Evolutionary conservation across 257 asterid genomes (phyloP).

Genomic region (Solanum chaucha): DNA sequence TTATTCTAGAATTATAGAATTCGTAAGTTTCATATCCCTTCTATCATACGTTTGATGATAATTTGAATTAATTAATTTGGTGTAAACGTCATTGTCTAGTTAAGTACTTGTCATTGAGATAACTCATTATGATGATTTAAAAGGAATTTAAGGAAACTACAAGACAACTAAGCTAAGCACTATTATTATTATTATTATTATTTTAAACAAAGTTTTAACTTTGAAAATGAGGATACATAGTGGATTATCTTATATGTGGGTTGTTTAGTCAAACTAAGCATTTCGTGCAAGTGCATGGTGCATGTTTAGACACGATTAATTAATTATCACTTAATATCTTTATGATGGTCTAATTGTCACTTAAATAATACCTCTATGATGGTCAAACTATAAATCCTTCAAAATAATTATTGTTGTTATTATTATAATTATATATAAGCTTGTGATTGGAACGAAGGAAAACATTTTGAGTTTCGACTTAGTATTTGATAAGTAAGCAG

Average conservation of each 20-base stretch:
- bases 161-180: background rate
- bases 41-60: background rate
- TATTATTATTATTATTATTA: background rate
- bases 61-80: background rate
- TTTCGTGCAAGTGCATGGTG: constrained; percentile 12
- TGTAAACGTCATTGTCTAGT: background rate
- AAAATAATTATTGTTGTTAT: background rate
- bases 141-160: background rate
- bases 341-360: background rate
- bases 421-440: background rate
- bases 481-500: background rate
- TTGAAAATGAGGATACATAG: background rate
- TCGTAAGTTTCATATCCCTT: background rate
- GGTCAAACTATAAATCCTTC: background rate
- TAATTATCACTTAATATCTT: background rate
- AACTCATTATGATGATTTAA: background rate
- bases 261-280: background rate
- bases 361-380: background rate
- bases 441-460: background rate
- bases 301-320: constrained; percentile 17
- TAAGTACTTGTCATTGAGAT: background rate
- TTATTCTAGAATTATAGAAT: background rate
- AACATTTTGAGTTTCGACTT: background rate
- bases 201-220: background rate
- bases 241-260: background rate